Evolutionary conservation across 495 filamentous ascomycete genomes (phyloP).

Genomic region (Penicillium goetzii): DNA sequence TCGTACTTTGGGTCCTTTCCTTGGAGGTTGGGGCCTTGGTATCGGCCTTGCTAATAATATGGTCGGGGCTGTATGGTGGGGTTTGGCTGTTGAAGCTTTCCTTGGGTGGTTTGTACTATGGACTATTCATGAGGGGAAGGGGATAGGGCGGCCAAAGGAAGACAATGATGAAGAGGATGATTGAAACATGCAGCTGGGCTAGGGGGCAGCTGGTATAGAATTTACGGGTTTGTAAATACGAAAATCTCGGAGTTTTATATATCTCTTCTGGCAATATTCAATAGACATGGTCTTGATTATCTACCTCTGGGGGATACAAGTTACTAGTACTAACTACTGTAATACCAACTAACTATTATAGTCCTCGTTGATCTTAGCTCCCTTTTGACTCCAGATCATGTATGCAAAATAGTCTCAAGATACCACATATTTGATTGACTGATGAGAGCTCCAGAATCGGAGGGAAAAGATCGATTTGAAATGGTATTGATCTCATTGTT

Average conservation of each 20-base stretch:
- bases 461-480: no score
- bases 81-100: slow-evolving; percentile 53
- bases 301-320: no score
- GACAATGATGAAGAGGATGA: slow-evolving; percentile 29
- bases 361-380: no score
- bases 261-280: no score
- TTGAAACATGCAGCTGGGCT: not conserved
- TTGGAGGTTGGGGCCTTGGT: slow-evolving; percentile 68
- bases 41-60: slow-evolving; percentile 65
- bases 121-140: slow-evolving; percentile 58
- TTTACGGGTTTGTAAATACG: not conserved
- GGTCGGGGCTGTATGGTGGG: slow-evolving; percentile 75
- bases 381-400: no score
- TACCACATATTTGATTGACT: no score
- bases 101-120: slow-evolving; percentile 54
- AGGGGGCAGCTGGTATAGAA: not conserved
- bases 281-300: no score
- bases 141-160: slow-evolving; percentile 39
- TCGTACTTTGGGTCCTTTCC: slow-evolving; percentile 66
- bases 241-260: not conserved
- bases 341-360: no score
- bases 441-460: no score
- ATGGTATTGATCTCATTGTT: no score
- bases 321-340: no score
- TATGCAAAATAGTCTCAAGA: no score